A percentile compares a stretch with the other conserved stretches of the same genome.
Conservation (phyloP, 2,329 filamentous ascomycete genomes). For the Acephala macrosclerotiorum region DNA sequence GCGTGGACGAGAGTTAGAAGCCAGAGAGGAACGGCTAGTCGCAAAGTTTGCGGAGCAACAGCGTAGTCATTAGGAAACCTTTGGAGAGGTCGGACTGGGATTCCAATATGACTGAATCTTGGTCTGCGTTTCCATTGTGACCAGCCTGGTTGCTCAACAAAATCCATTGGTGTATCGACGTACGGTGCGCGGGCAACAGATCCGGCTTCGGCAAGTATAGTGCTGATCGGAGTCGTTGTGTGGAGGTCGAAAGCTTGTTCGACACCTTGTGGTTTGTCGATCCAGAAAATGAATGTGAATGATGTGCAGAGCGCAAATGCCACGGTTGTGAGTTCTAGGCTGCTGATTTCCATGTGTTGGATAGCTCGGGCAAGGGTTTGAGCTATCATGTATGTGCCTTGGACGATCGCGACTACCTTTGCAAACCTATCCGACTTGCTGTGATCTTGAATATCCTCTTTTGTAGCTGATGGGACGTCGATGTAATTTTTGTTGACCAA, state of each 20-base stretch:
- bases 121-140: slow-evolving; percentile 8
- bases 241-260: background rate
- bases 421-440: background rate
- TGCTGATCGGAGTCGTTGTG: background rate
- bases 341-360: background rate
- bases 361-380: background rate
- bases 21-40: background rate
- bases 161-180: slow-evolving; percentile 7
- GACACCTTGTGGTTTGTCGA: background rate
- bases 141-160: slow-evolving; percentile 12
- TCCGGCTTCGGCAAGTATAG: background rate
- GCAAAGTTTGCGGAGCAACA: background rate
- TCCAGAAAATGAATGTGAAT: background rate
- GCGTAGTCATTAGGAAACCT: background rate
- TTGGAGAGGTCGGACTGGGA: background rate
- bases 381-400: background rate
- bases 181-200: background rate
- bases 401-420: background rate
- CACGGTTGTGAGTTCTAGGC: background rate
- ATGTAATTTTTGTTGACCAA: background rate
- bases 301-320: background rate
- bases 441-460: background rate
- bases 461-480: background rate
- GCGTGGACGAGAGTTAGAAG: background rate
- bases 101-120: background rate